Conservation (phyloP, 2,329 filamentous ascomycete genomes). For the Thelonectria rubi region DNA sequence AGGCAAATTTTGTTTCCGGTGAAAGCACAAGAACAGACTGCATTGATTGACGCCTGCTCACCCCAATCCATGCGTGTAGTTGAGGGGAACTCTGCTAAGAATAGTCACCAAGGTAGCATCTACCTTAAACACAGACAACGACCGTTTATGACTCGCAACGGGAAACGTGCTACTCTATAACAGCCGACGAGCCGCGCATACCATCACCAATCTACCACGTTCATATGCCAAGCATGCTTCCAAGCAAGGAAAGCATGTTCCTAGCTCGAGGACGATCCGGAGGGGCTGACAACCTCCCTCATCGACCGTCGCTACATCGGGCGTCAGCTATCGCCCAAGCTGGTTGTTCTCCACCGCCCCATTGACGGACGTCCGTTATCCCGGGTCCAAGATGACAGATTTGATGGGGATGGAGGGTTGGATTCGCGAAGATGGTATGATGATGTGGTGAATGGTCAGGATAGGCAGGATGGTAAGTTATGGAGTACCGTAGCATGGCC, state of each 20-base stretch:
- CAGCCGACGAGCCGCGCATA: constrained; percentile 10
- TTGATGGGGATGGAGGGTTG: not conserved
- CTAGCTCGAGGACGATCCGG: constrained; percentile 8
- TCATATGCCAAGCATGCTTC: not conserved
- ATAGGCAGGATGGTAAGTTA: too few species aligned
- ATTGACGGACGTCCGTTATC: not conserved
- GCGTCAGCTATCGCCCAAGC: not conserved
- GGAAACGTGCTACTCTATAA: constrained; percentile 12
- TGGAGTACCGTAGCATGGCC: too few species aligned
- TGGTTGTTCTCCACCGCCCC: constrained; percentile 12
- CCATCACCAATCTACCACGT: constrained; percentile 1
- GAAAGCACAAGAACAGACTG: too few species aligned
- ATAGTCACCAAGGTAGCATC: too few species aligned
- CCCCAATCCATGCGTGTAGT: too few species aligned
- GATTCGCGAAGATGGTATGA: not conserved
- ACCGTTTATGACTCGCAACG: not conserved
- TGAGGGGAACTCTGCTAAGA: too few species aligned
- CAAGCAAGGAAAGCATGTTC: too few species aligned
- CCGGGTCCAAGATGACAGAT: not conserved
- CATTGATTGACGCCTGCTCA: too few species aligned
- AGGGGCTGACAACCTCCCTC: constrained; percentile 12
- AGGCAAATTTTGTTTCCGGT: too few species aligned
- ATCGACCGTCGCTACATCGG: not conserved
- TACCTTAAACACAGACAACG: too few species aligned
- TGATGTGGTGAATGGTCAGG: too few species aligned